These are phyloP conservation scores for Toxoplasma gondii DNA, from an alignment of 169 alveolate species.

Conservation along the genomic window DNA sequence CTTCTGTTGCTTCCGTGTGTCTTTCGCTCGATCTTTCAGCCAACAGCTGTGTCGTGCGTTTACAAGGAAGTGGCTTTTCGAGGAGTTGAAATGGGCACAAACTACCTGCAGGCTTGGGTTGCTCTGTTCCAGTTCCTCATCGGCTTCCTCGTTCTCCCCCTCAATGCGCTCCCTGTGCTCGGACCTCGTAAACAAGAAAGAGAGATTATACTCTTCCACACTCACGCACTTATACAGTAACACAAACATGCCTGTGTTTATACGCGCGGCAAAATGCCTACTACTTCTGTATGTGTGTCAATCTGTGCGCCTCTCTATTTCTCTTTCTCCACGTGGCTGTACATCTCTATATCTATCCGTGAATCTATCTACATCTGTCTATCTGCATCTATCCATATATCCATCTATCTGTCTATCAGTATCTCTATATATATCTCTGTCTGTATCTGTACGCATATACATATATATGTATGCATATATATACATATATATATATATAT, in stretches of 20 bases:
- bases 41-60: slow-evolving; percentile 53
- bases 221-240: too few relatives aligned
- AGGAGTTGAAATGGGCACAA: slow-evolving; percentile 60
- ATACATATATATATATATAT: too few relatives aligned
- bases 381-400: background rate
- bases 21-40: slow-evolving; percentile 9
- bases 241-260: background rate
- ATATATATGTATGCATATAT: background rate
- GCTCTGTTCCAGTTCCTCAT: slow-evolving; percentile 71
- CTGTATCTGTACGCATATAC: too few relatives aligned
- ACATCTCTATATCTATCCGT: background rate
- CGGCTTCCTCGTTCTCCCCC: slow-evolving; percentile 72
- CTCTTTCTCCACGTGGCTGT: too few relatives aligned
- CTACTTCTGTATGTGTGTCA: too few relatives aligned
- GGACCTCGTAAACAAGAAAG: slow-evolving; percentile 54
- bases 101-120: slow-evolving; percentile 70
- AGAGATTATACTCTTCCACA: background rate
- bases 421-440: too few relatives aligned
- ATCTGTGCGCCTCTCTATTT: too few relatives aligned
- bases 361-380: background rate
- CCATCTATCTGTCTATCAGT: background rate
- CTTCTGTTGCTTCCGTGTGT: background rate
- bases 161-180: slow-evolving; percentile 67
- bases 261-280: too few relatives aligned
- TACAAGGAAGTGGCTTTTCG: slow-evolving; percentile 72